Conservation (phyloP, 345 rosid genomes). For the Eucalyptus sideroxylon region DNA sequence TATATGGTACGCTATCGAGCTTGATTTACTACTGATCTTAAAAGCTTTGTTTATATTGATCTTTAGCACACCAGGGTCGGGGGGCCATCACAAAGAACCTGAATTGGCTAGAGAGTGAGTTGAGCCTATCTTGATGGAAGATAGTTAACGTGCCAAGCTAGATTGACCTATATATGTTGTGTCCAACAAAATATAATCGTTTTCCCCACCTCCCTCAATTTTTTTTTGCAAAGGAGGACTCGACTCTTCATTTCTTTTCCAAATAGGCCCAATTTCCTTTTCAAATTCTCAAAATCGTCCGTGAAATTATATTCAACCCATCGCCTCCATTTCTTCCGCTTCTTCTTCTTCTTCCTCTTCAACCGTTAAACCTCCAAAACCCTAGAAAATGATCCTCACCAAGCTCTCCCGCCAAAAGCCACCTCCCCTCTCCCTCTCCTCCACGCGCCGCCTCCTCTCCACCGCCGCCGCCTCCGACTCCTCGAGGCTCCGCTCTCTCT, state of each 20-base stretch:
- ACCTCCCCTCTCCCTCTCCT: neutral
- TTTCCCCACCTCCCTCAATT: neutral
- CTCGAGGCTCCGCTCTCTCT: slow-evolving; percentile 68
- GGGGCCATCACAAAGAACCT: too few relatives aligned
- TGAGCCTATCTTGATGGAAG: too few relatives aligned
- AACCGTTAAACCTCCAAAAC: neutral
- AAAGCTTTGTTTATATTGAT: too few relatives aligned
- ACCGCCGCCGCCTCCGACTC: neutral
- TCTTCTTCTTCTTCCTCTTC: neutral
- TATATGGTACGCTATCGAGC: too few relatives aligned
- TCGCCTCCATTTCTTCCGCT: neutral
- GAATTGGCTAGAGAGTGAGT: too few relatives aligned
- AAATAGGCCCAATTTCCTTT: neutral
- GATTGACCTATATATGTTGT: neutral
- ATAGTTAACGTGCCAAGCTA: too few relatives aligned
- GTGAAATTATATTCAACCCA: neutral
- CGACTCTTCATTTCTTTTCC: neutral
- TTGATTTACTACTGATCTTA: too few relatives aligned
- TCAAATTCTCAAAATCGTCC: neutral
- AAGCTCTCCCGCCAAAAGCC: slow-evolving; percentile 46
- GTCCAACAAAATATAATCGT: neutral
- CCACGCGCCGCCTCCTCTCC: slow-evolving; percentile 26
- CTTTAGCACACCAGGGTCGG: too few relatives aligned
- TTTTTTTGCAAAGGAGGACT: neutral
- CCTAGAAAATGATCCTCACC: slow-evolving; percentile 1